Conservation (phyloP, 2,329 filamentous ascomycete genomes). For the Fusarium verticillioides region DNA sequence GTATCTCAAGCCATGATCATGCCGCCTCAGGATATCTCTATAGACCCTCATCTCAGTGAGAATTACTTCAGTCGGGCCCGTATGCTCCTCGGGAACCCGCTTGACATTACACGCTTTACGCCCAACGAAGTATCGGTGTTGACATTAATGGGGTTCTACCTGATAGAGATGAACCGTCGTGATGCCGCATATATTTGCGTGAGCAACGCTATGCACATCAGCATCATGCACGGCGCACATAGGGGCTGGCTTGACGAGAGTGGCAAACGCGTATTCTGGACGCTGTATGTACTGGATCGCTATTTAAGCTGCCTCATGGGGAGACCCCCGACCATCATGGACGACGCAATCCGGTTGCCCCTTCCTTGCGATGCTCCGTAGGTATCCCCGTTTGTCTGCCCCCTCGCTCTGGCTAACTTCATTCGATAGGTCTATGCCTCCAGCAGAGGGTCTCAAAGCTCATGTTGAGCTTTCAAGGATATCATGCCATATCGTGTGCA, state of each 20-base stretch:
- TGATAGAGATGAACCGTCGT: conserved; percentile 60
- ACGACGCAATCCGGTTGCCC: conserved; percentile 59
- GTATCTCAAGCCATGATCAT: conserved; percentile 47
- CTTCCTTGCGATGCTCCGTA: conserved; percentile 55
- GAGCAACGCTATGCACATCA: conserved; percentile 59
- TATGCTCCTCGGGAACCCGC: conserved; percentile 58
- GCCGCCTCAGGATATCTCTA: conserved; percentile 23
- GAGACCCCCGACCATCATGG: conserved; percentile 58
- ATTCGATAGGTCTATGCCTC: conserved; percentile 53
- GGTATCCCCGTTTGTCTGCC: conserved; percentile 31
- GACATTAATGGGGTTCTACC: conserved; percentile 60
- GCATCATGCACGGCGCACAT: conserved; percentile 61
- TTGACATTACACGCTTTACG: conserved; percentile 56
- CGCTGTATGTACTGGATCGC: conserved; percentile 61
- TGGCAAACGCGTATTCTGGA: conserved; percentile 63
- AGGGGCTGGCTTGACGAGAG: conserved; percentile 56
- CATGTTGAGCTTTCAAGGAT: conserved; percentile 60
- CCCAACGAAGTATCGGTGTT: conserved; percentile 58
- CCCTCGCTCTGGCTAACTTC: background rate
- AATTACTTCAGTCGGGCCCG: conserved; percentile 58
- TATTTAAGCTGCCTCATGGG: conserved; percentile 62
- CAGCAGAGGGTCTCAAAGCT: conserved; percentile 56
- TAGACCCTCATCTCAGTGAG: conserved; percentile 53
- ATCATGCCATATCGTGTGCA: conserved; percentile 60
- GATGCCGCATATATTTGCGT: conserved; percentile 62